Percentiles rank a stretch among this genome's conserved stretches.
Conservation (phyloP, 495 filamentous ascomycete genomes). For the Penicillium verhagenii region DNA sequence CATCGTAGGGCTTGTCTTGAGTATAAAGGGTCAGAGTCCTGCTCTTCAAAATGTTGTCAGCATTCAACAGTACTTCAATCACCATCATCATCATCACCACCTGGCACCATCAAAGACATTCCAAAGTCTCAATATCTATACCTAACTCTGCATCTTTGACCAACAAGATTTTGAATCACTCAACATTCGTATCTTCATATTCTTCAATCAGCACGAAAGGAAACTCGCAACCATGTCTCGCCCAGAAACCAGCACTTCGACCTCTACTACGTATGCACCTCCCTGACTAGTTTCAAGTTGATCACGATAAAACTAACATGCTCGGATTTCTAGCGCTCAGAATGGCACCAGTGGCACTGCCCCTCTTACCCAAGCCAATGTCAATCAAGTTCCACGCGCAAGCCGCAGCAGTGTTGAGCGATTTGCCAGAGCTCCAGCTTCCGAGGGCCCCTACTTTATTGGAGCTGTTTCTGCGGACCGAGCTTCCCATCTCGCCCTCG, state of each 20-base stretch:
- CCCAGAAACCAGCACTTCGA: slow-evolving; percentile 14
- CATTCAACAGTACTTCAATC: slow-evolving; percentile 1
- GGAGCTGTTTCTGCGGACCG: slow-evolving; percentile 34
- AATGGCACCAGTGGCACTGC: slow-evolving; percentile 20
- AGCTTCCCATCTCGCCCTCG: slow-evolving; percentile 32
- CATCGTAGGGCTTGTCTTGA: slow-evolving; percentile 3
- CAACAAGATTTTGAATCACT: neutral
- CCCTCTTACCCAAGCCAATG: slow-evolving; percentile 30
- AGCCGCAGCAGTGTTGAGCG: slow-evolving; percentile 30
- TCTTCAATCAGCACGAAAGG: neutral
- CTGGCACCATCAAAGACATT: too few relatives aligned
- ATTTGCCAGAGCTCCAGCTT: slow-evolving; percentile 31
- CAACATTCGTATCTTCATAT: neutral
- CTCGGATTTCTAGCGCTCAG: slow-evolving; percentile 5
- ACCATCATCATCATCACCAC: slow-evolving; percentile 6
- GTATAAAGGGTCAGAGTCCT: slow-evolving; percentile 24
- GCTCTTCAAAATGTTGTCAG: slow-evolving; percentile 5
- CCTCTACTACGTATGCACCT: slow-evolving; percentile 14
- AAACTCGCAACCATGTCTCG: slow-evolving; percentile 8
- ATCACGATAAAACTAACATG: slow-evolving; percentile 9
- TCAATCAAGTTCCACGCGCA: slow-evolving; percentile 32
- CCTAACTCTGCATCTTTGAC: neutral
- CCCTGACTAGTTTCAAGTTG: neutral
- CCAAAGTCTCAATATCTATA: neutral
- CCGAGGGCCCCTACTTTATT: slow-evolving; percentile 41